Conservation (phyloP, 441 rosid species). For the Populus tomentosa region DNA sequence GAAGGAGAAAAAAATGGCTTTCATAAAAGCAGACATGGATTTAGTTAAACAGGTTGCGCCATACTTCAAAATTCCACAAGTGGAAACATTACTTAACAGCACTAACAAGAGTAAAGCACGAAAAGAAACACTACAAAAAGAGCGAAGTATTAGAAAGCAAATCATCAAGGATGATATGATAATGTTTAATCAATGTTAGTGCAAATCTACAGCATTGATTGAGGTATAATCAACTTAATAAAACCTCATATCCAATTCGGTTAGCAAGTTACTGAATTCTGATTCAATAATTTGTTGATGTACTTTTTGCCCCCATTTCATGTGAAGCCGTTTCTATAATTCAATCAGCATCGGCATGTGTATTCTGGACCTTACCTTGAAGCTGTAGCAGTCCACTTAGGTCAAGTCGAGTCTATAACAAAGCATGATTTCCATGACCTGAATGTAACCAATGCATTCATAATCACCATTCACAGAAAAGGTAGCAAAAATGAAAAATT, state of each 20-base stretch:
- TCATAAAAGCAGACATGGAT: not conserved
- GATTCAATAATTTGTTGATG: not conserved
- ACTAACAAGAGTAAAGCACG: not conserved
- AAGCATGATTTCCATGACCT: slow-evolving; percentile 6
- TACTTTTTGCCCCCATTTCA: not conserved
- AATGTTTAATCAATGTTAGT: not conserved
- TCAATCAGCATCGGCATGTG: not conserved
- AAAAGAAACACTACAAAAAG: not conserved
- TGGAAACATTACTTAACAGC: not conserved
- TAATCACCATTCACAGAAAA: not conserved
- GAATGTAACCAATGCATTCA: slow-evolving; percentile 12
- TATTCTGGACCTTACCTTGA: not conserved
- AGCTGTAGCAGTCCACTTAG: not conserved
- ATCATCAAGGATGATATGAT: not conserved
- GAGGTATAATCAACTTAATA: not conserved
- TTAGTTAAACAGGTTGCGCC: not conserved
- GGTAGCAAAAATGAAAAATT: not conserved
- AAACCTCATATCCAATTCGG: not conserved
- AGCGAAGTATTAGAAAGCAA: not conserved
- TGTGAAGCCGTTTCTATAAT: not conserved
- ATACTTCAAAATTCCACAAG: not conserved
- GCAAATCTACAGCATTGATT: not conserved
- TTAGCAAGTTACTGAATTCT: not conserved
- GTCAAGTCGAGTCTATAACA: not conserved
- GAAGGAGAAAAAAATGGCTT: not conserved